Base-by-base conservation (phyloP, 2,329 filamentous ascomycete genomes). In the Trematosphaeria pertusa region DNA sequence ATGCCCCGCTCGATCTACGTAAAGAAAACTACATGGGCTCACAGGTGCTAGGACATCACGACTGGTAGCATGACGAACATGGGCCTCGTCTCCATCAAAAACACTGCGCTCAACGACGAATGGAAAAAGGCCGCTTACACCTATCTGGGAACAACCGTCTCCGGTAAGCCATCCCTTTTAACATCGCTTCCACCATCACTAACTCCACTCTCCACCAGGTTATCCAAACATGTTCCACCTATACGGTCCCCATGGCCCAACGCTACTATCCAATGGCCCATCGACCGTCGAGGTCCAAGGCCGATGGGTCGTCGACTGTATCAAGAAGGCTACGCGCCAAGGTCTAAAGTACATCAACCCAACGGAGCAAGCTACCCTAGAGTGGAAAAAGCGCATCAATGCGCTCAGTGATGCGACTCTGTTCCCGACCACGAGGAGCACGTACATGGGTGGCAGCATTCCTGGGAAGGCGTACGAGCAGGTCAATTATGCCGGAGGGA, bases 191-290 rank as follows among this genome's bases (percentile, higher is more conserved):
- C n/a, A n/a, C n/a, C n/a, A n/a, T n/a, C n/a, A n/a, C n/a, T n/a
- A n/a, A n/a, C n/a, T n/a, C n/a, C n/a, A n/a, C n/a, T n/a, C n/a
- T n/a, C 50, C 56, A 34, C 49, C 54, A 11, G 58, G 54, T 12
- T 66, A 56, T 43, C 62, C 61, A 14, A 73, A 72, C 44, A 61
- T 72, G 57, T 70, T 73, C 56, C 58, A 62, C 50, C 53, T 71
- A 7, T 73, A 73, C 52, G 69, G 71, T 8, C 63, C 71, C 11
- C 71, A 73, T 32, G 71, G 65, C 2, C 71, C 68, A 0, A 73
- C 71, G 1, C 67, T 70, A 6, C 69, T 73, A 56, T 35, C 41
- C 43, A 75, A 75, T 42, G 72, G 72, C 2, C 71, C 72, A 1
- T 63, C 59, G 12, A 71, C 61, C 48, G 39, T 73, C 24, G 69